Conservation (phyloP, 345 rosid genomes). For the Ceriops zippeliana region DNA sequence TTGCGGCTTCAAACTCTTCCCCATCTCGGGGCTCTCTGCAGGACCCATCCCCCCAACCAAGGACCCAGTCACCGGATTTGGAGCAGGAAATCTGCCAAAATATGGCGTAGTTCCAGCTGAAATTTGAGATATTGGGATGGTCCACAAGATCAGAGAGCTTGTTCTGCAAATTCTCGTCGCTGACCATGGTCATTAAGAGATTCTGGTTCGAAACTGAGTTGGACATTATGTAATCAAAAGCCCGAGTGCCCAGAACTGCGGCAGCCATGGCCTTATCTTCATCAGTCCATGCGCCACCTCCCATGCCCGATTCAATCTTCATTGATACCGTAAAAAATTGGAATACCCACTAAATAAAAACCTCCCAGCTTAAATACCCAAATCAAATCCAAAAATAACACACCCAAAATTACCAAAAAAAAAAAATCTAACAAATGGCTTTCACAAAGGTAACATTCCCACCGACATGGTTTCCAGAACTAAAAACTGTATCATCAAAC, state of each 20-base stretch:
- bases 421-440: conserved; percentile 10
- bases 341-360: not conserved
- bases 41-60: conserved; percentile 99
- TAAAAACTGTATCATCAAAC: conserved; percentile 14
- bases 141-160: conserved; percentile 95
- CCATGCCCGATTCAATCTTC: conserved; percentile 54
- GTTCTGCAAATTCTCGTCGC: conserved; percentile 68
- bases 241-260: conserved; percentile 73
- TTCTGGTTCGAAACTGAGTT: conserved; percentile 66
- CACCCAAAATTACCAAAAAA: not conserved
- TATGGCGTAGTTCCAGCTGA: conserved; percentile 96
- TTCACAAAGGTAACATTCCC: conserved; percentile 13
- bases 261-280: conserved; percentile 66
- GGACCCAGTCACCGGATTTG: conserved; percentile 73
- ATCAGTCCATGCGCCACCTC: conserved; percentile 63
- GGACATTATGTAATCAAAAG: conserved; percentile 65
- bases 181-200: conserved; percentile 51
- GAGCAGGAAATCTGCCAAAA: conserved; percentile 93
- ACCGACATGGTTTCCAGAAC: conserved; percentile 15
- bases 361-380: conserved; percentile 12
- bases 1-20: conserved; percentile 56
- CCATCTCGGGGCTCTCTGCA: conserved; percentile 82
- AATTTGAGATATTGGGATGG: conserved; percentile 57
- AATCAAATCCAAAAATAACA: conserved; percentile 24
- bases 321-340: conserved; percentile 26